A percentile compares a stretch with the other conserved stretches of the same genome.
Conservation (phyloP, 768 basidiomycete genomes). For the Lactarius hengduanensis region DNA sequence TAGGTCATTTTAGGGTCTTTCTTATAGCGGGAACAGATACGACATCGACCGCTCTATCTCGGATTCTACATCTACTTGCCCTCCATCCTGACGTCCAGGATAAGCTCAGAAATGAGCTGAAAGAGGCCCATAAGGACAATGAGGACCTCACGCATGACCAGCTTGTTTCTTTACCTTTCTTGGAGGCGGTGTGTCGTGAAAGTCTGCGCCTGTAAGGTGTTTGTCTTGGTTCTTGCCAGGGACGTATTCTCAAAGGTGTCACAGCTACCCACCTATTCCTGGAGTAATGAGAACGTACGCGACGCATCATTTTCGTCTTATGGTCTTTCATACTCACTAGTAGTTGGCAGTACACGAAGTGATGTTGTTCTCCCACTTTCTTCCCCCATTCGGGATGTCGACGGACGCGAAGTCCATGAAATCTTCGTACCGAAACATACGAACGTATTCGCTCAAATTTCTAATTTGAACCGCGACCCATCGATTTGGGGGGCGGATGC, state of each 20-base stretch:
- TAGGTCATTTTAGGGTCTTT: slow-evolving; percentile 27
- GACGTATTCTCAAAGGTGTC: neutral
- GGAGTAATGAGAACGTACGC: neutral
- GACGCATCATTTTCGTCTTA: neutral
- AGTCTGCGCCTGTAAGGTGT: slow-evolving; percentile 29
- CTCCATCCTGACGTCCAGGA: slow-evolving; percentile 25
- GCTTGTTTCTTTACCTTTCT: slow-evolving; percentile 35
- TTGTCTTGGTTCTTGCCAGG: neutral
- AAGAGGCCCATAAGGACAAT: slow-evolving; percentile 22
- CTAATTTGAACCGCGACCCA: slow-evolving; percentile 35
- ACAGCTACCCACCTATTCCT: neutral
- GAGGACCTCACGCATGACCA: slow-evolving; percentile 36
- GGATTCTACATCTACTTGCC: slow-evolving; percentile 31
- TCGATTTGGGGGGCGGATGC: slow-evolving; percentile 46
- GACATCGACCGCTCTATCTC: slow-evolving; percentile 32
- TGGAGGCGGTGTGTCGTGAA: slow-evolving; percentile 38
- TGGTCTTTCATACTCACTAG: slow-evolving; percentile 3
- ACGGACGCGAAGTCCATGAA: neutral
- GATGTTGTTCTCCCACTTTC: neutral
- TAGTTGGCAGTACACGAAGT: neutral
- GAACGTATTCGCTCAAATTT: slow-evolving; percentile 31
- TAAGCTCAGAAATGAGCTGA: neutral
- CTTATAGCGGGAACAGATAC: slow-evolving; percentile 34
- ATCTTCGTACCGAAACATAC: slow-evolving; percentile 35
- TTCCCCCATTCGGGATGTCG: neutral